Percentiles rank a stretch among this genome's conserved stretches.
Evolutionary conservation across 2,329 filamentous ascomycete genomes (phyloP).

Genomic region (Shiraia bambusicola): DNA sequence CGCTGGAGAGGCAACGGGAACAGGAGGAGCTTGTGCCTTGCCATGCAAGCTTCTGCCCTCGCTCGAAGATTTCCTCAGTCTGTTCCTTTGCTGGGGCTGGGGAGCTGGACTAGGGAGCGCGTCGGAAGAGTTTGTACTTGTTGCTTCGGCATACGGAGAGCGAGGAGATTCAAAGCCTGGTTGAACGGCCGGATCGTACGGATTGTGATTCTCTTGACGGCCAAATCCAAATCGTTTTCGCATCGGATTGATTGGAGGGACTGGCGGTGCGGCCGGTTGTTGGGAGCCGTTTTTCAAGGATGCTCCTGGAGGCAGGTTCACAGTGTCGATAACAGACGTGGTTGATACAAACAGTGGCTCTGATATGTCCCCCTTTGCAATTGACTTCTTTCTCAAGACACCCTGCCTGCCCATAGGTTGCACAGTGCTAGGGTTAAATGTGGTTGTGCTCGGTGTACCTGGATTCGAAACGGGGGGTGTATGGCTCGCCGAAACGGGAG

Average conservation of each 20-base stretch:
- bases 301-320: conserved; percentile 59
- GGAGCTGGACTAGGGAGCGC: conserved; percentile 41
- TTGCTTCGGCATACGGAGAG: conserved; percentile 33
- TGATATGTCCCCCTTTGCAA: conserved; percentile 64
- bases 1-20: conserved; percentile 26
- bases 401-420: conserved; percentile 32
- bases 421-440: conserved; percentile 32
- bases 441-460: conserved; percentile 45
- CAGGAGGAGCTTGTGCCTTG: conserved; percentile 37
- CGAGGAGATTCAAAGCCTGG: conserved; percentile 34
- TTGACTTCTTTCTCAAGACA: conserved; percentile 55
- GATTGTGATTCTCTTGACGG: conserved; percentile 38
- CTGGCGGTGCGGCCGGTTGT: conserved; percentile 42
- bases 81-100: conserved; percentile 41
- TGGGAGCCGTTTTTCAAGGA: conserved; percentile 55
- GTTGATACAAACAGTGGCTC: conserved; percentile 58
- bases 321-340: conserved; percentile 60
- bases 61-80: conserved; percentile 52
- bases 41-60: conserved; percentile 53
- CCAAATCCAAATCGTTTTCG: conserved; percentile 53
- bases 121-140: conserved; percentile 49
- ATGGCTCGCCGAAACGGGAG: conserved; percentile 54
- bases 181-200: conserved; percentile 44
- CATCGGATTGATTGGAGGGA: conserved; percentile 62
- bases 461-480: conserved; percentile 56